Evolutionary conservation across 2,329 filamentous ascomycete genomes (phyloP), one percentile per base, ranked within the genome.

Genomic region (Colletotrichum sp.): DNA sequence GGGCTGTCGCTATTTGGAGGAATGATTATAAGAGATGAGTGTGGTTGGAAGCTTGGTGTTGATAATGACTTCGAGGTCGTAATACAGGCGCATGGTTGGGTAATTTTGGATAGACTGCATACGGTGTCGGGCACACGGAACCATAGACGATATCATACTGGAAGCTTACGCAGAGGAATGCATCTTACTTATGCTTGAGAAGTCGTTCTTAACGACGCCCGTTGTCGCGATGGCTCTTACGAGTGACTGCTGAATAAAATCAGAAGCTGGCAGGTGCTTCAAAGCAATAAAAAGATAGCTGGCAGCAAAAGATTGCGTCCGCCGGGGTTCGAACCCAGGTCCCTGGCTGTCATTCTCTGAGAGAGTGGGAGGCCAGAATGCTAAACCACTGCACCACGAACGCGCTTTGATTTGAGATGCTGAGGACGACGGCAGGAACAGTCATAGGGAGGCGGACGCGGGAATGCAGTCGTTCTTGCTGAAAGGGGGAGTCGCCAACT

Each of bases 1-100:
- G 26, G 84, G 82, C 0, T 85, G 83, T 67, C 32, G 34, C 15
- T 49, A 52, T 8, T 8, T 76, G 64, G 70, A 76, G 57, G 65
- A 21, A 10, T 30, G n/a, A 13, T 30, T 67, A 18, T 60, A 5
- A n/a, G 30, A 4, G 30, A 32, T 32, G 3, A 4, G 2, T 13
- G 6, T 60, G 24, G 1, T 8, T 24, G 6, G 28, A 21, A 60
- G 60, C 2, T 7, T 49, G 39, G 44, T n/a, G n/a, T 8, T 15
- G 18, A 30, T 39, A 26, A 60, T 32, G 30, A 24, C 10, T 52
- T 52, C 8, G 44, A 52, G 44, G 44, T 52, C 44, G 10, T 52
- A 21, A 24, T 64, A 64, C 28, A 49, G 63, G 63, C 36, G 63
- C 28, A 66, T 10, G 55, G 16, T 4, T 28, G 30, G 28, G 32